A percentile compares a stretch with the other conserved stretches of the same genome.
These are phyloP conservation scores for Fusarium secorum DNA, from an alignment of 2,329 filamentous ascomycete genomes.

Conservation along the genomic window DNA sequence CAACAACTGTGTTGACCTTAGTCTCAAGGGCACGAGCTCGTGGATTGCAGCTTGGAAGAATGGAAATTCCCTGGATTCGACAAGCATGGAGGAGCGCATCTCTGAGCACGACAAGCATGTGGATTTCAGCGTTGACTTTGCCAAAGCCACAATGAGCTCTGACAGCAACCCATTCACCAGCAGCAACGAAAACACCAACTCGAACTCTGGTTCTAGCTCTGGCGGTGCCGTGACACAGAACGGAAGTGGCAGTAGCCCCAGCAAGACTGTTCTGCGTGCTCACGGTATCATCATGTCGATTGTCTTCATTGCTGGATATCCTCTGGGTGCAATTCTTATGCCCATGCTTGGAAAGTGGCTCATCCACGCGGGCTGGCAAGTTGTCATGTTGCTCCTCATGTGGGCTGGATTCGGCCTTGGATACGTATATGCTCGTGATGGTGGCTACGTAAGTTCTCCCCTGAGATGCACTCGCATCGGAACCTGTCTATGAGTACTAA, in stretches of 20 bases:
- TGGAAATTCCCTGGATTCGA: conserved; percentile 56
- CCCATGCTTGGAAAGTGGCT: conserved; percentile 65
- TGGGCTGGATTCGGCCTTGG: conserved; percentile 68
- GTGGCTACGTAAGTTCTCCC: conserved; percentile 51
- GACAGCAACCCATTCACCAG: conserved; percentile 62
- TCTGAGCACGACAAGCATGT: conserved; percentile 55
- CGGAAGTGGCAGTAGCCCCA: conserved; percentile 16
- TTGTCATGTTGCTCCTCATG: conserved; percentile 62
- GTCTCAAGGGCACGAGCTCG: conserved; percentile 50
- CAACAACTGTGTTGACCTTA: conserved; percentile 59
- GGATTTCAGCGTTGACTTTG: conserved; percentile 58
- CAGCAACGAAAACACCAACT: conserved; percentile 9
- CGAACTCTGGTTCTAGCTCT: conserved; percentile 17
- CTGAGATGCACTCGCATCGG: conserved; percentile 2
- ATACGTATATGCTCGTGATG: conserved; percentile 55
- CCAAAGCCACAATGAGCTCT: conserved; percentile 53
- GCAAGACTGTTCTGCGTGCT: conserved; percentile 47
- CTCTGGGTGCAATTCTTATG: conserved; percentile 67
- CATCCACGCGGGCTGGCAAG: conserved; percentile 65
- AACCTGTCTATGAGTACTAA: conserved; percentile 13
- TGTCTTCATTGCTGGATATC: conserved; percentile 66
- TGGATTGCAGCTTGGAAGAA: conserved; percentile 66
- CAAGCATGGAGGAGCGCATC: conserved; percentile 50
- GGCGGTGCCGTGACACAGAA: conserved; percentile 22
- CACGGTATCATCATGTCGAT: conserved; percentile 70